Evolutionary conservation across 371 early-diverging fungal species (phyloP), one percentile per base, ranked within the genome.

Genomic region (Gilbertella persicaria): DNA sequence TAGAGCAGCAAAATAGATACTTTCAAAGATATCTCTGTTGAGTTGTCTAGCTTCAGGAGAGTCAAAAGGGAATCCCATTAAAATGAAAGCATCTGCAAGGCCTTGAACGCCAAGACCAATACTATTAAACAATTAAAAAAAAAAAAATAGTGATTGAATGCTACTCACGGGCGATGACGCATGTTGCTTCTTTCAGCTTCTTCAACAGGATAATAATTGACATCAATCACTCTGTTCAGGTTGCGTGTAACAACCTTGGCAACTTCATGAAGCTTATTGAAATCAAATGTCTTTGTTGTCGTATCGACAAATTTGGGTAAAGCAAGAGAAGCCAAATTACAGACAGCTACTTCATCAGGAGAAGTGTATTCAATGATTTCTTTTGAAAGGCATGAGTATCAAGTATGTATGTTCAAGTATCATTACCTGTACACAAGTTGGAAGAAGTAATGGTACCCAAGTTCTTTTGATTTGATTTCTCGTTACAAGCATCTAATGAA

Each of bases 71-170:
- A 88, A 82, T 29, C 98, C 90, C 87, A 99, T 85, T 70, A 89
- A 83, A 59, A 97, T 88, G 72, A 99, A 99, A 4, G 96, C 90
- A 80, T 99, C 99, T 10, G 99, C 99, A 33, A 99, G 87, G 26
- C 99, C 99, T 64, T 99, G 99, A 3, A 99, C 99, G 49, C 99
- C 99, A 24, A 99, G 80, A 39, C 99, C 99, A 60, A 99, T 88
- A 59, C 66, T 66, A 28, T 28, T 5, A 5, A 9, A 28, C 5
- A 28, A 28, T 28, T 28, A 28, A 28, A 5, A 28, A 28, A 28
- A 28, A 28, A 28, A 28, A 28, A 28, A 28, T 28, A 28, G 28
- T 9, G 9, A 28, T 28, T 28, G 5, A 28, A 28, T 28, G 5
- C 35, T 14, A 53, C 67, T 59, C 56, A 62, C 29, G 99, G 99